Percentiles rank a stretch among this genome's conserved stretches.
Conservation (phyloP, 495 filamentous ascomycete species). For the Penicillium chermesinum region DNA sequence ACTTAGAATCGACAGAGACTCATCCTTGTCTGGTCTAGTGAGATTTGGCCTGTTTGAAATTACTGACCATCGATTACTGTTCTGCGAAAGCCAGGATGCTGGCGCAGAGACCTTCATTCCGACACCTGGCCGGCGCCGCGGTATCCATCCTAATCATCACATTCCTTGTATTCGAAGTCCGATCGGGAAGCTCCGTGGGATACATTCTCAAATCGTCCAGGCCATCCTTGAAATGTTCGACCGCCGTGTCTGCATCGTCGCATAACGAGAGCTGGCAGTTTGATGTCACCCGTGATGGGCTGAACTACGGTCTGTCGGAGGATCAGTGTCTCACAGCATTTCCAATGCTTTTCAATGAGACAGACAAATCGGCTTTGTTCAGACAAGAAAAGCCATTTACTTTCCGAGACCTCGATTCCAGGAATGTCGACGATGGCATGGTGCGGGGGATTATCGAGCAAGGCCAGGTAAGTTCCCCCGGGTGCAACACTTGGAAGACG, state of each 20-base stretch:
- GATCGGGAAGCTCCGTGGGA: constrained; percentile 13
- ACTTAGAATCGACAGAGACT: not conserved
- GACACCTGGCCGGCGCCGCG: constrained; percentile 30
- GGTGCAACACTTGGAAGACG: not conserved
- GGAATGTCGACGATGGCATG: constrained; percentile 30
- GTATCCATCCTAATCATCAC: constrained; percentile 26
- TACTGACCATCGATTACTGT: not conserved
- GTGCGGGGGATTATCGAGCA: constrained; percentile 37
- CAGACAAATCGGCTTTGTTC: constrained; percentile 31
- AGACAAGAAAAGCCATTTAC: constrained; percentile 18
- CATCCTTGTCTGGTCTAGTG: not conserved
- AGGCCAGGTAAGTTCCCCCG: constrained; percentile 29
- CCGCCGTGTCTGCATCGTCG: not conserved
- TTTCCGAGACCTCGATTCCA: constrained; percentile 30
- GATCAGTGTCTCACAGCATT: constrained; percentile 41
- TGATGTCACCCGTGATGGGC: constrained; percentile 26
- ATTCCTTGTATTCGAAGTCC: constrained; percentile 25
- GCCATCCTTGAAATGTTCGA: constrained; percentile 2
- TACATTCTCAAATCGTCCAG: constrained; percentile 21
- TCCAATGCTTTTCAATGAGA: constrained; percentile 41
- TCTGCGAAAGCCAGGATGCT: constrained; percentile 9
- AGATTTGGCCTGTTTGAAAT: not conserved
- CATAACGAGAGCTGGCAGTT: constrained; percentile 30
- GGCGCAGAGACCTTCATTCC: constrained; percentile 27
- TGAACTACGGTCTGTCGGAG: constrained; percentile 36